Percentiles rank a stretch among this genome's conserved stretches.
These are phyloP conservation scores for Mycena maculata DNA, from an alignment of 768 basidiomycete genomes.

Conservation along the genomic window DNA sequence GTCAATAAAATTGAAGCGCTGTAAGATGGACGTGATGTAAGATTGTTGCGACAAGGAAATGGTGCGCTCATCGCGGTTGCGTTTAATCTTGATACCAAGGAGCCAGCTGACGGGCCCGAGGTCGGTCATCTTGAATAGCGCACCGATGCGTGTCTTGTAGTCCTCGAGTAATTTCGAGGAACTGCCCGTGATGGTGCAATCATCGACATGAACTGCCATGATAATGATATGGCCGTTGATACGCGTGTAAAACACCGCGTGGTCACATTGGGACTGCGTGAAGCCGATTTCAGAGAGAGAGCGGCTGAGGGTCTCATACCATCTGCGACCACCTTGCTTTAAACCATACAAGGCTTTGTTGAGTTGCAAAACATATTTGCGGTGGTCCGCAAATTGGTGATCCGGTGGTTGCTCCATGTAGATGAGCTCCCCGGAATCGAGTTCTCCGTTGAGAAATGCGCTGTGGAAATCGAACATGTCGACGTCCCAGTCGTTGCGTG, in stretches of 20 bases:
- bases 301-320: conserved; percentile 29
- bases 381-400: too few species aligned
- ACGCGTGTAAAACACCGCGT: background rate
- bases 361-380: too few species aligned
- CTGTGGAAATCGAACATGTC: too few species aligned
- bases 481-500: too few species aligned
- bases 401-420: too few species aligned
- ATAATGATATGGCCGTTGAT: conserved; percentile 8
- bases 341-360: too few species aligned
- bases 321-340: conserved; percentile 34
- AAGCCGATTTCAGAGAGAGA: background rate
- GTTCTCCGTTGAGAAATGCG: too few species aligned
- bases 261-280: background rate
- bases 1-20: background rate
- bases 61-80: background rate
- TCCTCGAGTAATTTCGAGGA: background rate
- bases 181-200: conserved; percentile 30
- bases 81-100: background rate
- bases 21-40: background rate
- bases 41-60: background rate
- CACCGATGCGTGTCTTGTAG: conserved; percentile 16
- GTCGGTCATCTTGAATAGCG: conserved; percentile 14
- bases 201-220: conserved; percentile 28
- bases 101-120: too few species aligned
- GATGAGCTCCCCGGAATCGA: too few species aligned